Base-by-base conservation (phyloP, 176 grass and related monocot genomes). In the Carex kokanica region DNA sequence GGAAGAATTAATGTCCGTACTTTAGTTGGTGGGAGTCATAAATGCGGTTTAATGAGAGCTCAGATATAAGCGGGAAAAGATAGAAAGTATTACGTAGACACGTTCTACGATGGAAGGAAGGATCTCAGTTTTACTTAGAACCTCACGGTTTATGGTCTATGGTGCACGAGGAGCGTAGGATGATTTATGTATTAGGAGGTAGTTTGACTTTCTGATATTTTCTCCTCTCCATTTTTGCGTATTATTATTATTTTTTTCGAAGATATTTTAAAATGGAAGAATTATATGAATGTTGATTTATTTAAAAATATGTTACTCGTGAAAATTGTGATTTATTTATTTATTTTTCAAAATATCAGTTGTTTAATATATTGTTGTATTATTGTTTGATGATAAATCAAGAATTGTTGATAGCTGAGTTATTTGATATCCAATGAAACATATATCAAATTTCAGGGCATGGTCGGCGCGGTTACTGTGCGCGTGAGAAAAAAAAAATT, bases 21-120 rank as follows among this genome's bases (percentile, higher is more conserved):
- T 27, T 65, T 13, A 38, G 20, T 82, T 82, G 79, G 79, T 82
- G 60, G 1, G 60, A 27, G 38, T 62, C 43, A 82, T 65, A 5
- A 82, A 82, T 82, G 60, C 38, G 60, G 38, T 8, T 64, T 81
- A 52, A 80, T 80, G 52, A 40, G 41, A 80, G 45, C 21, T 47
- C 1, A 47, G 72, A 75, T 52, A 29, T 23, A 54, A 27, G 72
- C 45, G 72, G 72, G 72, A 75, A n/a, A 75, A 75, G 21, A 12
- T 0, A 74, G 20, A 54, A 53, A 75, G 10, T 17, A 0, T 54
- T 53, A 3, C 72, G 2, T 75, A 47, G 72, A 75, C 72, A 6
- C 72, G 43, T 15, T 75, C 72, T 53, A 8, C 72, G 6, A 52
- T 12, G 23, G 21, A 53, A 51, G 10, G 41, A 24, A 51, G n/a